A percentile compares a stretch with the other conserved stretches of the same genome.
These are phyloP conservation scores for Mortierella polycephala DNA, from an alignment of 371 early-diverging fungal genomes.

Conservation along the genomic window DNA sequence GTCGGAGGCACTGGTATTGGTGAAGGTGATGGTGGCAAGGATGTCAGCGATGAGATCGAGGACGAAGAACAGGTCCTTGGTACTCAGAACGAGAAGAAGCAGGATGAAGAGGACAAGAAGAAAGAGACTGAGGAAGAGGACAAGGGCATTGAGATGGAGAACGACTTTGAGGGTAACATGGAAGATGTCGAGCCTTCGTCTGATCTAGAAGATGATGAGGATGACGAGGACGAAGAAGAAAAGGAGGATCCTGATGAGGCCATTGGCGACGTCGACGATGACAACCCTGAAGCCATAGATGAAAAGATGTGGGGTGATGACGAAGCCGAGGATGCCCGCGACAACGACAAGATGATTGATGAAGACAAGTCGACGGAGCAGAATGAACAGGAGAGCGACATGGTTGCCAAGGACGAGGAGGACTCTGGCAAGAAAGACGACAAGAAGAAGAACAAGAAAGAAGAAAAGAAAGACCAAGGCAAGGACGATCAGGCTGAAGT, in stretches of 20 bases:
- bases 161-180: constrained; percentile 93
- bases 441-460: constrained; percentile 57
- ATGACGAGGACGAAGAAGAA: constrained; percentile 65
- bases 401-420: constrained; percentile 75
- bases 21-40: constrained; percentile 94
- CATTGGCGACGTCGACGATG: constrained; percentile 90
- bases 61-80: constrained; percentile 96
- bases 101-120: constrained; percentile 65
- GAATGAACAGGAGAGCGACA: constrained; percentile 68
- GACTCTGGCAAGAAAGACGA: constrained; percentile 58
- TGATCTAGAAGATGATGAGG: constrained; percentile 71
- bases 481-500: constrained; percentile 62
- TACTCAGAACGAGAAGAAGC: constrained; percentile 78
- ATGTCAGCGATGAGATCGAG: constrained; percentile 97
- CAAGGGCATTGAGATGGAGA: constrained; percentile 96
- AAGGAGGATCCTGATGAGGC: constrained; percentile 87
- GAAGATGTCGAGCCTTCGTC: constrained; percentile 85
- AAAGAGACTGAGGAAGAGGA: constrained; percentile 82
- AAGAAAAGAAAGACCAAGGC: constrained; percentile 59
- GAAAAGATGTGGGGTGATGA: constrained; percentile 98
- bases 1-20: constrained; percentile 93
- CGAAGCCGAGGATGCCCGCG: constrained; percentile 77
- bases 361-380: constrained; percentile 63
- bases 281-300: constrained; percentile 92
- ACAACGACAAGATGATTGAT: constrained; percentile 71